Conservation (phyloP, 768 basidiomycete genomes). For the Rhizopogon vinicolor region DNA sequence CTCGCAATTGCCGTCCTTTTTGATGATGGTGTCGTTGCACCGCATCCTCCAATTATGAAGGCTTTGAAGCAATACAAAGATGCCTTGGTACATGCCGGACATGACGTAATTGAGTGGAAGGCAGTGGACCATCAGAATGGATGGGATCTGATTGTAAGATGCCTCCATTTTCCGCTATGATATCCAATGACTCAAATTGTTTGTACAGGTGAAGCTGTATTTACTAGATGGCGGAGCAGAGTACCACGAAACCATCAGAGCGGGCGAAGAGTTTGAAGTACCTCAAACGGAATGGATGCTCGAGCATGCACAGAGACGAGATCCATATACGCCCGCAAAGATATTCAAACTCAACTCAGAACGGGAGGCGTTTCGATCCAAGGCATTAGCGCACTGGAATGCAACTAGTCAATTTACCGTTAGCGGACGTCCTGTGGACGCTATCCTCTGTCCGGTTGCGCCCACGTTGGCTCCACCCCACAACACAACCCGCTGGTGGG, state of each 20-base stretch:
- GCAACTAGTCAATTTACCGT: slow-evolving; percentile 28
- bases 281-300: slow-evolving; percentile 42
- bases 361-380: slow-evolving; percentile 37
- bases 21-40: slow-evolving; percentile 47
- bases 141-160: slow-evolving; percentile 45
- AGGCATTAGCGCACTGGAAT: slow-evolving; percentile 42
- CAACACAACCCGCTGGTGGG: slow-evolving; percentile 44
- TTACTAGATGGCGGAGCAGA: slow-evolving; percentile 46
- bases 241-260: slow-evolving; percentile 33
- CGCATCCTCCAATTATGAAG: slow-evolving; percentile 42
- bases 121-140: slow-evolving; percentile 39
- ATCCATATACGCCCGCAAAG: slow-evolving; percentile 36
- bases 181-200: slow-evolving; percentile 4
- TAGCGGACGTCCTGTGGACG: slow-evolving; percentile 45
- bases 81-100: slow-evolving; percentile 39
- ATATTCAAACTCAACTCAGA: slow-evolving; percentile 40
- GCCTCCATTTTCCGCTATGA: not conserved
- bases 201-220: slow-evolving; percentile 37
- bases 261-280: slow-evolving; percentile 31
- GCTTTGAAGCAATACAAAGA: slow-evolving; percentile 36
- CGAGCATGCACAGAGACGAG: slow-evolving; percentile 31
- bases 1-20: slow-evolving; percentile 43
- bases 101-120: slow-evolving; percentile 47
- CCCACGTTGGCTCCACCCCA: slow-evolving; percentile 46
- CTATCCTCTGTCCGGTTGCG: slow-evolving; percentile 41